These are phyloP conservation scores for Cyclocybe aegerita DNA, from an alignment of 768 basidiomycete species.

Conservation along the genomic window DNA sequence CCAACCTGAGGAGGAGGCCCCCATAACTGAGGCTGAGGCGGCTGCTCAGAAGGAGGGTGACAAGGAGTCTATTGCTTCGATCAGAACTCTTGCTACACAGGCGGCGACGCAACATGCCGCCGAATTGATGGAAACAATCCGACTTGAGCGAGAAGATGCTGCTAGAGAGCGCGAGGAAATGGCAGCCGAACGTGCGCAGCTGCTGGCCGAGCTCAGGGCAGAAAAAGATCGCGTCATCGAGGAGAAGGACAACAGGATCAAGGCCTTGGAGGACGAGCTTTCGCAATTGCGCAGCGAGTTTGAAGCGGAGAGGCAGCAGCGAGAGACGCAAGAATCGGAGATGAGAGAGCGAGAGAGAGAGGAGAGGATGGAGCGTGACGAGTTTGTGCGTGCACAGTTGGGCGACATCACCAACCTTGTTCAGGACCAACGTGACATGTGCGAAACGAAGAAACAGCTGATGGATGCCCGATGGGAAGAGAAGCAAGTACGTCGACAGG, in stretches of 20 bases:
- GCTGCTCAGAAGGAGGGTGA: conserved; percentile 30
- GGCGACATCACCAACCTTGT: conserved; percentile 72
- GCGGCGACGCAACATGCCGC: conserved; percentile 56
- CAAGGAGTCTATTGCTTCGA: conserved; percentile 34
- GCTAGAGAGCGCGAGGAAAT: conserved; percentile 53
- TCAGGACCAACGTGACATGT: conserved; percentile 62
- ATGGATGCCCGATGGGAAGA: conserved; percentile 64
- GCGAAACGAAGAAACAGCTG: conserved; percentile 56
- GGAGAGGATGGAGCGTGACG: conserved; percentile 60
- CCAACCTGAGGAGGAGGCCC: conserved; percentile 5
- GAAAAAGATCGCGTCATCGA: conserved; percentile 52
- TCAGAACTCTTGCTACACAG: conserved; percentile 44
- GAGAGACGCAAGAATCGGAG: conserved; percentile 60
- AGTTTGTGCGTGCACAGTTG: conserved; percentile 58
- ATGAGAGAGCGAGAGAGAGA: conserved; percentile 57
- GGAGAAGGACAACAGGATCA: conserved; percentile 55
- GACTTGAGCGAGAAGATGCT: conserved; percentile 58
- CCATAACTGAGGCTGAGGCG: conserved; percentile 12
- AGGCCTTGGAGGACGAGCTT: conserved; percentile 63
- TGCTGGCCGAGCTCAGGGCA: conserved; percentile 40
- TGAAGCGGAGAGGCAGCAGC: conserved; percentile 59
- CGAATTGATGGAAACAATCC: conserved; percentile 59
- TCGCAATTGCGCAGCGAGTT: conserved; percentile 55
- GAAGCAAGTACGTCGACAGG: conserved; percentile 55
- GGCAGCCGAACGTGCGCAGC: conserved; percentile 52